phyloP scores from a whole-genome alignment of 768 basidiomycete genomes.

The Tephrocybe sp. region DNA sequence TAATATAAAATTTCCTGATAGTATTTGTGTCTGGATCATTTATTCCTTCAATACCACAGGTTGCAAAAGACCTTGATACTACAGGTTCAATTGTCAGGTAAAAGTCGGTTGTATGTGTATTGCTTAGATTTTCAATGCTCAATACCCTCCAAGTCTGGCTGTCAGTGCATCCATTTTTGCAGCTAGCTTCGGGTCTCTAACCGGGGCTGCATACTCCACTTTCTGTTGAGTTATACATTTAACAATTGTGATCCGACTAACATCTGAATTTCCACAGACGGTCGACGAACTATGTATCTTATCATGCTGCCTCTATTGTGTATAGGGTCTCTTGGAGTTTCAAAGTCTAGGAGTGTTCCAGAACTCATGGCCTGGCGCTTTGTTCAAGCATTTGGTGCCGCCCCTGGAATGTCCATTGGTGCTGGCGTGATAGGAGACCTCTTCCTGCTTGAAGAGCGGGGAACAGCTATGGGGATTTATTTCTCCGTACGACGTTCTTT shows the following conservation, averaged over 20 bases:
- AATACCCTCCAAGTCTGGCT: slow-evolving; percentile 21
- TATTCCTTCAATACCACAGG: slow-evolving; percentile 71
- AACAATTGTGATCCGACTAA: neutral
- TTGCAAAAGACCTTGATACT: slow-evolving; percentile 61
- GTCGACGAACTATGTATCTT: slow-evolving; percentile 58
- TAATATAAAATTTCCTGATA: slow-evolving; percentile 22
- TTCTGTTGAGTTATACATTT: slow-evolving; percentile 28
- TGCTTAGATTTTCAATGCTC: neutral
- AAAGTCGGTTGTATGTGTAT: slow-evolving; percentile 17
- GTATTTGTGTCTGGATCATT: slow-evolving; percentile 71
- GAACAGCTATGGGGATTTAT: slow-evolving; percentile 34
- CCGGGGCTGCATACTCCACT: slow-evolving; percentile 34
- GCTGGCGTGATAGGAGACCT: slow-evolving; percentile 59
- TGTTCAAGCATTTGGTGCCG: slow-evolving; percentile 61
- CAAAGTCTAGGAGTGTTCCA: slow-evolving; percentile 34
- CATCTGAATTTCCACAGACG: slow-evolving; percentile 37
- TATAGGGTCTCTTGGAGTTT: slow-evolving; percentile 59
- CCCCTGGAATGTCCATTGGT: slow-evolving; percentile 50
- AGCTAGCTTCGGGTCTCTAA: slow-evolving; percentile 28
- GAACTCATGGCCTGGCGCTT: slow-evolving; percentile 57
- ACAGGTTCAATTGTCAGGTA: slow-evolving; percentile 56
- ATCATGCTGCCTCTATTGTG: slow-evolving; percentile 54
- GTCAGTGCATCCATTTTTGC: slow-evolving; percentile 35
- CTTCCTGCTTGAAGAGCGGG: slow-evolving; percentile 54
- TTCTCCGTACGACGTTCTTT: slow-evolving; percentile 26